Evolutionary conservation across 73 alveolate species (phyloP), one percentile per base, ranked within the genome.

Genomic region (Blepharisma stoltei): DNA sequence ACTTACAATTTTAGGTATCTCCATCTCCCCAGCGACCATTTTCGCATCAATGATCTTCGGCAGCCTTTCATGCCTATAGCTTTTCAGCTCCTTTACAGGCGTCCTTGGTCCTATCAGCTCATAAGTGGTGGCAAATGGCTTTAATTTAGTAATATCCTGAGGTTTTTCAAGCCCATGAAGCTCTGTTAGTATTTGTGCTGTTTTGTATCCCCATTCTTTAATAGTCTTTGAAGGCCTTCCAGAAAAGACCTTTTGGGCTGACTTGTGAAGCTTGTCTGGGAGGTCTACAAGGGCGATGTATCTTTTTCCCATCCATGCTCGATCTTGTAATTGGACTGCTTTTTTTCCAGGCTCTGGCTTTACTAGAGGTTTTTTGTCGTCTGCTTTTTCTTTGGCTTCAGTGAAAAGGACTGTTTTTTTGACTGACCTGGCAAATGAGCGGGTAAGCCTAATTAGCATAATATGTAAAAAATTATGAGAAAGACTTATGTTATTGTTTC

Each of bases 131-230:
- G 95, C 54, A 66, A 80, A 88, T 14, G 91, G 88, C 55, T 81
- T 78, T 5, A 82, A 84, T 67, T 80, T 83, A 5, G 55, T 45
- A 6, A 88, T 60, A 52, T 84, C 86, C 80, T 78, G 45, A 0
- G 95, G 95, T 52, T 84, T 88, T 54, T 88, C 95, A 11, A 78
- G 37, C n/a, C 83, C 83, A 71, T 78, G 77, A 20, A 88, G 70
- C 52, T 83, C 80, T 9, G 49, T 50, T 49, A 83, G 67, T 14
- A 48, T 47, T 48, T 87, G 71, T 70, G 66, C 82, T 27, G 83
- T 55, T 45, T 47, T 48, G 6, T 80, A 47, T 18, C 84, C 77
- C 95, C 95, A 88, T 20, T 80, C 83, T 32, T 87, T 27, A 14
- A 88, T 54, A 5, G 86, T 88, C 37, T 20, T 9, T 6, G 77